Evolutionary conservation across 1,139 yeast species (phyloP).

Genomic region (Yamadazyma sp.): DNA sequence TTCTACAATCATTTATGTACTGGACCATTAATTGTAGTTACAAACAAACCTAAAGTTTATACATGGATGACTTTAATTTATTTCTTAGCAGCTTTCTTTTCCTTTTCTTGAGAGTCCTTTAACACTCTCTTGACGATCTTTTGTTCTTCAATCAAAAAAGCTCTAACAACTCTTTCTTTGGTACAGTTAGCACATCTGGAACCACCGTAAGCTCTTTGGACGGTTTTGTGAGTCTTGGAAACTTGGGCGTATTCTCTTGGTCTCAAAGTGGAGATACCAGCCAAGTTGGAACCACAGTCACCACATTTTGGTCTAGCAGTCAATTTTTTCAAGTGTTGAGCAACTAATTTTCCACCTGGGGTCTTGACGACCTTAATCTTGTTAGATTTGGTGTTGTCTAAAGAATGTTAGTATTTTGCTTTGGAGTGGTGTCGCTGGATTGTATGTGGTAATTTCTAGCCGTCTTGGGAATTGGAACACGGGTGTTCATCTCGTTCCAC

Average conservation of each 20-base stretch:
- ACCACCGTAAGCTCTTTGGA: slow-evolving; percentile 99
- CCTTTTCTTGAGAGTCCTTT: slow-evolving; percentile 90
- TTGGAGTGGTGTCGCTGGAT: not conserved
- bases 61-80: slow-evolving; percentile 4
- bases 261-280: slow-evolving; percentile 93
- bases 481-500: no score
- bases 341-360: slow-evolving; percentile 98
- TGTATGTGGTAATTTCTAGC: no score
- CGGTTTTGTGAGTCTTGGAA: slow-evolving; percentile 96
- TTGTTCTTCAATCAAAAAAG: slow-evolving; percentile 99
- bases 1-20: no score
- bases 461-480: no score
- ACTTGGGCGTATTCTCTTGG: slow-evolving; percentile 96
- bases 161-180: slow-evolving; percentile 98
- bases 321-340: slow-evolving; percentile 94
- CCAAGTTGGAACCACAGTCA: slow-evolving; percentile 91
- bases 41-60: slow-evolving; percentile 5
- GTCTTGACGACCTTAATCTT: slow-evolving; percentile 99
- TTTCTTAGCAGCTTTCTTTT: slow-evolving; percentile 58
- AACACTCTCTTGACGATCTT: slow-evolving; percentile 98
- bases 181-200: slow-evolving; percentile 98
- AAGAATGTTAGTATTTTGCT: slow-evolving; percentile 36
- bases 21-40: slow-evolving; percentile 10
- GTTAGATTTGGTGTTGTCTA: slow-evolving; percentile 99
- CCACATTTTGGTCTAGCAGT: slow-evolving; percentile 98